Evolutionary conservation across 306 rosid species (phyloP).

Genomic region (Pyrus pyrifolia): DNA sequence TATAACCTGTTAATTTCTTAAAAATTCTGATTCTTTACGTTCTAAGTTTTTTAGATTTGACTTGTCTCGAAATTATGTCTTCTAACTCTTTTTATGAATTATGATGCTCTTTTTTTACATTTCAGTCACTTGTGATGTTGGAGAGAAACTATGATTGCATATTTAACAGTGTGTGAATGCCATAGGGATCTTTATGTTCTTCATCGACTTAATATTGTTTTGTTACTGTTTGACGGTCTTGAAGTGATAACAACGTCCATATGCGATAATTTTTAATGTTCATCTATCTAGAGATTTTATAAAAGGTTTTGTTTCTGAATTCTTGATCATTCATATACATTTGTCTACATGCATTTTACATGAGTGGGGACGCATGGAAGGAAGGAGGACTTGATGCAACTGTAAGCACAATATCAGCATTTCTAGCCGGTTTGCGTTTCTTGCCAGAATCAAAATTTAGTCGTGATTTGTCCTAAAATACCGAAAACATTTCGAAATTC

Average conservation of each 20-base stretch:
- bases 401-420: too few relatives aligned
- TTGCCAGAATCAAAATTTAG: too few relatives aligned
- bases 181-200: background rate
- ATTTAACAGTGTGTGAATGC: background rate
- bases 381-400: slow-evolving; percentile 60
- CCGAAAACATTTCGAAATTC: too few relatives aligned
- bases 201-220: background rate
- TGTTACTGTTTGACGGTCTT: background rate
- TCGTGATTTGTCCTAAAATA: too few relatives aligned
- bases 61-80: background rate
- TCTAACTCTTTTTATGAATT: background rate
- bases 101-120: background rate
- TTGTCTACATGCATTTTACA: slow-evolving; percentile 63
- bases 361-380: slow-evolving; percentile 99
- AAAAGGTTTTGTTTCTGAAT: background rate
- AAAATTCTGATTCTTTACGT: too few relatives aligned
- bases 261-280: background rate
- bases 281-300: background rate
- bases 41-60: background rate
- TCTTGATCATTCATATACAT: slow-evolving; percentile 21
- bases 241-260: background rate
- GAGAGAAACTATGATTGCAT: background rate
- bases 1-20: background rate
- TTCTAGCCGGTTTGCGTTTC: too few relatives aligned
- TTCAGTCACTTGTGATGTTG: background rate